Evolutionary conservation across 495 filamentous ascomycete species (phyloP), one percentile per base, ranked within the genome.

Genomic region (Aspergillus wentii): DNA sequence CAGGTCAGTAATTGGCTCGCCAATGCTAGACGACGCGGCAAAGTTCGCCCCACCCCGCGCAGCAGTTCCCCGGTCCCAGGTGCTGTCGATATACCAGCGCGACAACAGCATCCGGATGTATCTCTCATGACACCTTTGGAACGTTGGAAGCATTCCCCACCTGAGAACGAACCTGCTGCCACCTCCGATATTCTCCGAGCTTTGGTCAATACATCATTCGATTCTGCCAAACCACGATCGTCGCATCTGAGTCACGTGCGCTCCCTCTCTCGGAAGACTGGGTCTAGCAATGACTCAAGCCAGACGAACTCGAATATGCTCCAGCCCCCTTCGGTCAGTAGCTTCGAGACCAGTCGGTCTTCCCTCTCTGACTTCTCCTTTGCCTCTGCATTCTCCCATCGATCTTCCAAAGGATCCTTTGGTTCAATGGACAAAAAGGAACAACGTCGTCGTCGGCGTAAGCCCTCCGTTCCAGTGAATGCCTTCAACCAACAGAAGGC

Each of bases 1-100:
- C 87, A 94, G 56, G 85, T 94, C 34, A 79, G 78, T 17, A 90
- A 90, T 52, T 92, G 86, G 87, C 74, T 94, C 8, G 87, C 87
- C 34, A 94, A 94, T 57, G 84, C 86, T 38, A 79, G 86, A 26
- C 76, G 87, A 23, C 70, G 86, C 38, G 78, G 82, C 39, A 91
- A 90, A 67, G 75, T 82, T 35, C 73, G 76, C 18, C 65, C 76
- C 17, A 65, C 72, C 15, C 63, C 74, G 35, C 76, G 75, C 14
- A 77, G 70, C 13, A 76, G 73, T 17, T 79, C 79, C 11, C 74
- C 76, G 38, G 59, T 76, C 14, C 65, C 72, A n/a, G 73, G 72
- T 35, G 74, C 76, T 4, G 78, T 91, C 38, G 75, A 87, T 50
- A 87, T 91, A 14, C 69, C 84, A 22, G 64, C 10, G 10, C n/a